A percentile compares a stretch with the other conserved stretches of the same genome.
These are phyloP conservation scores for Aspergillus bridgeri DNA, from an alignment of 495 filamentous ascomycete genomes.

Conservation along the genomic window DNA sequence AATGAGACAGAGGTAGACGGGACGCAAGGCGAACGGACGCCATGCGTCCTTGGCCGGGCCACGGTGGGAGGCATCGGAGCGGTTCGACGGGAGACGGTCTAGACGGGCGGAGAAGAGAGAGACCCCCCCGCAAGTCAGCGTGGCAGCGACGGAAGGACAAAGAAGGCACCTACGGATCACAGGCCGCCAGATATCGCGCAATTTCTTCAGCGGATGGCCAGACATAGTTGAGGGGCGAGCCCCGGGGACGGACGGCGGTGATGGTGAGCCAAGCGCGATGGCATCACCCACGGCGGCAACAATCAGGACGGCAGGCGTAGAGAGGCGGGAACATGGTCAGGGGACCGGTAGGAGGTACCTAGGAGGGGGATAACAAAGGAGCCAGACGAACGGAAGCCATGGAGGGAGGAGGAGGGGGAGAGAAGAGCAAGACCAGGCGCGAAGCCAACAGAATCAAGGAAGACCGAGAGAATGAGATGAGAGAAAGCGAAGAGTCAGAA, in stretches of 20 bases:
- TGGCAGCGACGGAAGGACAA: too few relatives aligned
- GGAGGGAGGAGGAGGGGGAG: background rate
- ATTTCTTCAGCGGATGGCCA: too few relatives aligned
- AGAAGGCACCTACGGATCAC: too few relatives aligned
- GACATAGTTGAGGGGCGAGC: too few relatives aligned
- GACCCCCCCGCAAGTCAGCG: too few relatives aligned
- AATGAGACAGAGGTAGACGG: slow-evolving; percentile 30
- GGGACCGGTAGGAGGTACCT: background rate
- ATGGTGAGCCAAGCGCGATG: too few relatives aligned
- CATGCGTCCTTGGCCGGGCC: slow-evolving; percentile 18
- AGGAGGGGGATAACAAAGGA: background rate
- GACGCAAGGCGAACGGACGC: slow-evolving; percentile 29
- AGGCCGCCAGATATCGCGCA: too few relatives aligned
- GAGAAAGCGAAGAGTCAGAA: background rate
- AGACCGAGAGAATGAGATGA: background rate
- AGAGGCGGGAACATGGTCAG: background rate
- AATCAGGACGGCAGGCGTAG: background rate
- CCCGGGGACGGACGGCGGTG: too few relatives aligned
- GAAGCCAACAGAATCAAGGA: background rate
- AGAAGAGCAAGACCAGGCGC: background rate
- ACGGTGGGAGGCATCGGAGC: too few relatives aligned
- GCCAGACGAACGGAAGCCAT: background rate
- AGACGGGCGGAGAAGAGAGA: too few relatives aligned
- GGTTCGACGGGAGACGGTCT: too few relatives aligned
- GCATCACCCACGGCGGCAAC: background rate